Evolutionary conservation across 441 rosid species (phyloP), one percentile per base, ranked within the genome.

Genomic region (Adansonia gregorii): DNA sequence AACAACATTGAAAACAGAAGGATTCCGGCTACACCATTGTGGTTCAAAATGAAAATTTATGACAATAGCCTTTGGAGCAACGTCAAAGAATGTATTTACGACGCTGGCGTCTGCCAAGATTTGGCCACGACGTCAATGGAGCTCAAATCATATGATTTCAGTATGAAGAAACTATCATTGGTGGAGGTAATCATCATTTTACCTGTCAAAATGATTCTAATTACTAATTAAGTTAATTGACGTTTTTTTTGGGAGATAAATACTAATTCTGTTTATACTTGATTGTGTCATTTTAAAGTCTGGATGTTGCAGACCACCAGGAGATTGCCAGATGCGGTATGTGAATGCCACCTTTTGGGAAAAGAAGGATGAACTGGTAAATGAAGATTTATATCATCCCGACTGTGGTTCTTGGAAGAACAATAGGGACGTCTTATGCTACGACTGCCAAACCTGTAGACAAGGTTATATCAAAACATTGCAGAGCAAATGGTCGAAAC

Each of bases 251-350:
- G 31, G 67, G 0, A 17, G 6, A 9, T n/a, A 8, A 8, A 74
- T 6, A 54, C 51, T 12, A 51, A 52, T 17, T 58, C 45, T 54
- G 1, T 70, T 56, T 64, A n/a, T 14, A 63, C 19, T 58, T 65
- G 12, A 49, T 48, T 8, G 45, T 41, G 14, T 3, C 68, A 49
- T 46, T 20, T 54, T 74, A 46, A 39, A 94, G 98, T 77, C 81
- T 8, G 98, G 97, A 76, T 94, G 98, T 61, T 94, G 97, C 87
- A 41, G 66, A 74, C 98, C 98, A 1, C 94, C 97, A 0, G 39
- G 46, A 61, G 75, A 73, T 19, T 94, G 96, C 70, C 79, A 78
- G 48, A 89, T 94, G 94, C 87, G 84, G 58, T 80, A 81, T 1
- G 83, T 92, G 63, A 94, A 92, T 45, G 89, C 93, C 0, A 94